Conservation (phyloP, 257 asterid genomes). For the Haberlea rhodopensis region DNA sequence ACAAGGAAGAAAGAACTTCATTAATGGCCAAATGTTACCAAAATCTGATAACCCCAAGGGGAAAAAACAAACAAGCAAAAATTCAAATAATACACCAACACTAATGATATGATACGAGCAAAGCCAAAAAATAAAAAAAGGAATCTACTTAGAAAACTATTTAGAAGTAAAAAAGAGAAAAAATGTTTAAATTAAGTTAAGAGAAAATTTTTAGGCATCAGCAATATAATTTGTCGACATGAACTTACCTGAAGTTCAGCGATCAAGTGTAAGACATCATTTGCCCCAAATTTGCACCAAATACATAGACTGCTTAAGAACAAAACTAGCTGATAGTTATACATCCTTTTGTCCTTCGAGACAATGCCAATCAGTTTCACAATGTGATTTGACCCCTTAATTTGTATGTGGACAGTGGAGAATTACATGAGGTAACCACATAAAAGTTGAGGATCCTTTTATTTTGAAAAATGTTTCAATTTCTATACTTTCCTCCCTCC, state of each 20-base stretch:
- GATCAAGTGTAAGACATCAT: slow-evolving; percentile 97
- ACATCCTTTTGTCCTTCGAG: background rate
- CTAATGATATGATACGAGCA: background rate
- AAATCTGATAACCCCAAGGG: no score
- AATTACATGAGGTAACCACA: background rate
- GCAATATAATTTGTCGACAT: slow-evolving; percentile 54
- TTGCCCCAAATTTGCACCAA: slow-evolving; percentile 53
- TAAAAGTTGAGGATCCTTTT: background rate
- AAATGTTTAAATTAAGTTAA: slow-evolving; percentile 13
- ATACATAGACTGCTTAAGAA: background rate
- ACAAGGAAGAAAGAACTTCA: slow-evolving; percentile 11
- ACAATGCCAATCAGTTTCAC: background rate
- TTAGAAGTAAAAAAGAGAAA: background rate
- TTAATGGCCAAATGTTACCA: no score
- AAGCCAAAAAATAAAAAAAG: background rate
- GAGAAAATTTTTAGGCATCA: slow-evolving; percentile 69
- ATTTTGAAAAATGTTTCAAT: no score
- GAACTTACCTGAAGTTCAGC: slow-evolving; percentile 87
- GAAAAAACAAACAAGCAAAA: background rate
- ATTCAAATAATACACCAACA: background rate
- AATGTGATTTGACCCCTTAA: no score
- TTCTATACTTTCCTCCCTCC: no score
- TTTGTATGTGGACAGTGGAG: background rate
- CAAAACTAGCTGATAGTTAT: slow-evolving; percentile 13
- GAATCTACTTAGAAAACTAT: background rate